phyloP scores from a whole-genome alignment of 73 alveolate genomes.

The Uronychia binucleata region DNA sequence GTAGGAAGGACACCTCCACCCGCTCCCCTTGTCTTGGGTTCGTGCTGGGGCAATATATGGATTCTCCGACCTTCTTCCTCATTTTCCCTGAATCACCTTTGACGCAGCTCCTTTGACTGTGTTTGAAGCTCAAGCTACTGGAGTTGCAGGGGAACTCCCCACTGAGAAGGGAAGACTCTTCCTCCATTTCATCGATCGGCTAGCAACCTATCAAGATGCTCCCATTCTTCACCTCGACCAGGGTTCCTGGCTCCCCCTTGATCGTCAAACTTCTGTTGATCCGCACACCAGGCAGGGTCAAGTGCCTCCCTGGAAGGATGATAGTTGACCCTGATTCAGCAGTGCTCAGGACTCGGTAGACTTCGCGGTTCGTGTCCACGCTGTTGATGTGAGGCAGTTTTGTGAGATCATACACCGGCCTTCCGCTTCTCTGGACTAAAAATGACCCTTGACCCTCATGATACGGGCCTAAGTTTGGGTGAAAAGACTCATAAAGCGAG shows the following conservation, averaged over 20 bases:
- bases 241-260: conserved; percentile 60
- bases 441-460: background rate
- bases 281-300: conserved; percentile 36
- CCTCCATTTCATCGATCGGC: conserved; percentile 1
- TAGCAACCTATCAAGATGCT: conserved; percentile 43
- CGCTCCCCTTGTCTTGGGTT: background rate
- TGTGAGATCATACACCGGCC: background rate
- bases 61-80: background rate
- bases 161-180: too few relatives aligned
- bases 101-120: conserved; percentile 1
- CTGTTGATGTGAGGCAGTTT: background rate
- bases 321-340: conserved; percentile 43
- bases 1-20: too few relatives aligned
- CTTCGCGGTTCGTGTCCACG: background rate
- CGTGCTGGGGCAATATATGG: background rate
- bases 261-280: conserved; percentile 42
- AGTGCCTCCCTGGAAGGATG: conserved; percentile 45
- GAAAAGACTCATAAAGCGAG: background rate
- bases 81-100: background rate
- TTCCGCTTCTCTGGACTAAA: background rate
- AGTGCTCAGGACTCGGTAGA: background rate
- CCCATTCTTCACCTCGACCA: conserved; percentile 55
- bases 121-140: conserved; percentile 1
- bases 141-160: conserved; percentile 38
- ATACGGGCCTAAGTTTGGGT: background rate